Base-by-base conservation (phyloP, 495 filamentous ascomycete genomes). In the Podospora australis region DNA sequence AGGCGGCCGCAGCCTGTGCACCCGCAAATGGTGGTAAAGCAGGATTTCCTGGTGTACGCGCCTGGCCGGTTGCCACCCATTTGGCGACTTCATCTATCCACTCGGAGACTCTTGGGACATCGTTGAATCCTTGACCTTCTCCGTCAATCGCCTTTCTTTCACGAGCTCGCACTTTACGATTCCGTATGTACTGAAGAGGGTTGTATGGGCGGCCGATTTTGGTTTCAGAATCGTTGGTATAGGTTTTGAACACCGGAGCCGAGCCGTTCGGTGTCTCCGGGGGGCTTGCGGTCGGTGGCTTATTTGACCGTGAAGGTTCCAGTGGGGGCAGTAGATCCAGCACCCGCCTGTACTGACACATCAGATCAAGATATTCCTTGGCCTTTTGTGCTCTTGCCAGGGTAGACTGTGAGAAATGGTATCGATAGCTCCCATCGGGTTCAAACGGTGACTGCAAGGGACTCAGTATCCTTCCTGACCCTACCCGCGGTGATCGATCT, bases 141-240 rank as follows among this genome's bases (percentile, higher is more conserved):
- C 82, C 74, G 56, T 90, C 79, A 28, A 94, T 80, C 0, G 74
- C 62, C 48, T 78, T 80, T 24, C 84, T 73, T 61, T 89, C 85
- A 21, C 87, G 74, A 44, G 83, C 81, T 42, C 90, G 77, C 4
- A 90, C 74, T 52, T 87, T 85, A 19, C 90, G 76, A 56, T 96
- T 95, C 16, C 90, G 80, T 40, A 95, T 83, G 55, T 81, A 83
- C 58, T 96, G 90, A 19, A 96, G 71, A 4, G 89, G 90, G 60
- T 96, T 91, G 56, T 95, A 95, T 1, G 61, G 55, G 40, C 90
- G 78, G 21, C 81, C 80, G 28, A 80, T 54, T 5, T 43, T 42
- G 23, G 56, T 17, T 9, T 59, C 53, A 3, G 41, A 25, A 1
- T 60, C 57, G 30, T 36, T 45, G 23, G 47, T 53, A 0, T 50